Evolutionary conservation across 805 yeast genomes (phyloP).

Genomic region (Ogataea haglerorum): DNA sequence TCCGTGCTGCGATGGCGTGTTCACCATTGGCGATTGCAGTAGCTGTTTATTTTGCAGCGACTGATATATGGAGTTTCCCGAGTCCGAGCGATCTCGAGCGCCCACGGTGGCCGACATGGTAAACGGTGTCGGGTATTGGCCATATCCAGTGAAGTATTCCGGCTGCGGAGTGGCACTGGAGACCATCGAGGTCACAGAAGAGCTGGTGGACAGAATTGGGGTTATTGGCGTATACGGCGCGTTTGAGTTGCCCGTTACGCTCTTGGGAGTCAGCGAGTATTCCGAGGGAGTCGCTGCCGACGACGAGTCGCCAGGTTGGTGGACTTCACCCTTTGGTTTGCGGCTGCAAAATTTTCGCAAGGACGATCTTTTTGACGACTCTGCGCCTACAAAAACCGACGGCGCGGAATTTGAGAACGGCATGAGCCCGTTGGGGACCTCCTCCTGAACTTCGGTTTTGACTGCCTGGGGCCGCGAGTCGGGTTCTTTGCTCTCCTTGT

Average conservation of each 20-base stretch:
- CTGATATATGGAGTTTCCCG: conserved; percentile 17
- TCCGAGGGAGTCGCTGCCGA: conserved; percentile 10
- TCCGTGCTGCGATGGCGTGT: conserved; percentile 19
- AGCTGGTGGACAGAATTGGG: conserved; percentile 25
- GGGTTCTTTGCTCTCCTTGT: conserved; percentile 7
- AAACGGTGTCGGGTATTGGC: neutral
- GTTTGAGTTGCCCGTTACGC: conserved; percentile 4
- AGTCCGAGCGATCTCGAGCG: conserved; percentile 20
- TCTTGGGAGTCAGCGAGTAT: conserved; percentile 9
- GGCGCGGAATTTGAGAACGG: conserved; percentile 7
- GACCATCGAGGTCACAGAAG: conserved; percentile 19
- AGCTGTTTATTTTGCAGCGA: conserved; percentile 4
- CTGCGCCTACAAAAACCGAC: conserved; percentile 1
- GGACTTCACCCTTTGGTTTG: conserved; percentile 14
- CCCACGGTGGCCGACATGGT: neutral
- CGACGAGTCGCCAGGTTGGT: neutral
- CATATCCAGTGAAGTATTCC: neutral
- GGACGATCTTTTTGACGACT: conserved; percentile 11
- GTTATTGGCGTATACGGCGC: conserved; percentile 22
- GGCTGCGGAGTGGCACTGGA: conserved; percentile 12
- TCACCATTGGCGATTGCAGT: conserved; percentile 18
- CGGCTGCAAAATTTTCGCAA: conserved; percentile 17
- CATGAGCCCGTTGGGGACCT: conserved; percentile 2
- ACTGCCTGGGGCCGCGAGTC: neutral
- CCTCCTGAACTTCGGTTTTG: neutral